Conservation (phyloP, 2,329 filamentous ascomycete species). For the Cytospora piceae region DNA sequence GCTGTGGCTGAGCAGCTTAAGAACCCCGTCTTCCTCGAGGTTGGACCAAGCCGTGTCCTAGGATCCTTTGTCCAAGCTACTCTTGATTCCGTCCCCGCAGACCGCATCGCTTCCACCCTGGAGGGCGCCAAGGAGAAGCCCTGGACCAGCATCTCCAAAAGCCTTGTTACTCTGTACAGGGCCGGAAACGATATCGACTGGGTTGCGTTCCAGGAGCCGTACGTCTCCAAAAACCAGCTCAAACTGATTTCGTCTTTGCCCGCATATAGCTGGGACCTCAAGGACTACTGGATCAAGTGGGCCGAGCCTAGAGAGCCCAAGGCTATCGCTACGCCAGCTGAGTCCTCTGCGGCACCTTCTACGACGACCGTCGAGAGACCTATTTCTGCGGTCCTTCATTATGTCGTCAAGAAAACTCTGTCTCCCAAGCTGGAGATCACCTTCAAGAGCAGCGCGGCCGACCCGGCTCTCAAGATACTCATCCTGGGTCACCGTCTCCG, state of each 20-base stretch:
- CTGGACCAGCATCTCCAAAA: slow-evolving; percentile 21
- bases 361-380: slow-evolving; percentile 9
- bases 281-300: slow-evolving; percentile 29
- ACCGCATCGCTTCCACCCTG: slow-evolving; percentile 58
- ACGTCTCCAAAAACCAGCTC: slow-evolving; percentile 17
- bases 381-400: slow-evolving; percentile 24
- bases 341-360: slow-evolving; percentile 1
- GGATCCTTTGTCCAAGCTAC: slow-evolving; percentile 61
- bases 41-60: slow-evolving; percentile 66
- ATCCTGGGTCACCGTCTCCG: slow-evolving; percentile 27
- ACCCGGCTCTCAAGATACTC: slow-evolving; percentile 17
- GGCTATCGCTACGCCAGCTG: slow-evolving; percentile 3
- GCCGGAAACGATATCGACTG: slow-evolving; percentile 25
- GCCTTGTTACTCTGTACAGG: slow-evolving; percentile 21
- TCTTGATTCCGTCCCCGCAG: slow-evolving; percentile 54
- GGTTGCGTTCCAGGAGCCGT: slow-evolving; percentile 21
- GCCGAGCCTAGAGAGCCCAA: slow-evolving; percentile 21
- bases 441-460: slow-evolving; percentile 21
- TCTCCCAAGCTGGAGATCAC: slow-evolving; percentile 26
- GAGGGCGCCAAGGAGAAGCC: slow-evolving; percentile 55
- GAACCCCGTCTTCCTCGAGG: slow-evolving; percentile 67
- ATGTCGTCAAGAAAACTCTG: slow-evolving; percentile 25
- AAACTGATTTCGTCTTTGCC: slow-evolving; percentile 21
- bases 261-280: slow-evolving; percentile 25
- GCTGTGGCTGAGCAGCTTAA: slow-evolving; percentile 54